Evolutionary conservation across 129 eudicot genomes (phyloP), one percentile per base, ranked within the genome.

Genomic region (Chrysanthemum seticuspe): DNA sequence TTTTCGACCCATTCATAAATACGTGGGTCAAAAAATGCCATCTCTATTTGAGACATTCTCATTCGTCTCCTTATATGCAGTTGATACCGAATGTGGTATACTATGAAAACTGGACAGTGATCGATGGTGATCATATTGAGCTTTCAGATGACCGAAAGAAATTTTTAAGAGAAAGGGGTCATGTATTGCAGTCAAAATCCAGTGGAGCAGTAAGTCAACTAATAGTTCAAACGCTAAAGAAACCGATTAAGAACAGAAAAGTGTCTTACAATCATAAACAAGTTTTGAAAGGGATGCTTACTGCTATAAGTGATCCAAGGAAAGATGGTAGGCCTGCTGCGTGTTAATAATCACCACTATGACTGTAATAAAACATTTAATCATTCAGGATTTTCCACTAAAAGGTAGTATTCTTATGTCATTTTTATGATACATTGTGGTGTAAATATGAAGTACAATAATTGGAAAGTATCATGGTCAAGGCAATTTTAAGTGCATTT

Each of bases 281-380:
- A 36, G 78, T 73, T 23, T 51, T 72, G 8, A 82, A 25, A 65
- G 97, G 96, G 47, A 67, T 76, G 47, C 88, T 91, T 53, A 88
- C 86, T 14, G 97, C 90, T 9, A 89, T 91, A 15, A 86, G 96
- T 79, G 97, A 91, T 74, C 92, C 92, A 3, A 82, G 97, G 72
- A 88, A 88, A 84, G 92, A 87, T 56, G 97, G 96, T 23, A 80
- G 72, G 64, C 90, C 97, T 45, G 96, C 92, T 49, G 91, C 91
- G 21, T 25, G 50, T 36, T 61, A 21, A 13, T 13, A 40, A 40
- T 40, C 47, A 8, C 47, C 47, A 40, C 47, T 40, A 1, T 6
- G 10, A 8, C 47, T 7, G 47, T 40, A 19, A 19, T 19, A 40
- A 8, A 1, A 8, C 47, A 40, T 40, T 40, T 7, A 7, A 40